Evolutionary conservation across 116 monocot genomes (phyloP), one percentile per base, ranked within the genome.

Genomic region (Phalaenopsis hybrid): DNA sequence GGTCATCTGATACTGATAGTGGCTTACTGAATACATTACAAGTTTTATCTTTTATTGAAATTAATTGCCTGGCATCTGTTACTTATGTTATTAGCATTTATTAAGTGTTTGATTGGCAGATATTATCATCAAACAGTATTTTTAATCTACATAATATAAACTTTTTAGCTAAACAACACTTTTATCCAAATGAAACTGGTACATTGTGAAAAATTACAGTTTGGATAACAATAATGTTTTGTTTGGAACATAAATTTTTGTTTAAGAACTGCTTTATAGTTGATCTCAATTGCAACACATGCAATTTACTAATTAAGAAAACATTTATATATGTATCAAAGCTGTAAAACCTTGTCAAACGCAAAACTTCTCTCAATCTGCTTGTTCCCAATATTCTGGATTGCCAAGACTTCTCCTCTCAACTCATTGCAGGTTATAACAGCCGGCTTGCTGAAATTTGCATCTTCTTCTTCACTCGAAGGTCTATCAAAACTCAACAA

Each of bases 371-470:
- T 96, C 16, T 96, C 93, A 8, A 78, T 58, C 87, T 89, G 93
- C 81, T 79, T 93, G 83, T 69, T 88, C 41, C 74, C 33, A 20
- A 78, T 21, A 65, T 73, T 86, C 69, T 88, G 89, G 77, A 86
- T 69, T 74, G 94, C 76, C 57, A 82, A 83, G 15, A 94, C 91
- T 81, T 96, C 94, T 81, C 82, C 86, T 28, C 80, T 92, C 58
- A 85, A 85, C 81, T 96, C 94, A 74, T 94, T 90, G 88, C 94
- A 96, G 15, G 84, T 67, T 45, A 96, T 63, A 23, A 85, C 94
- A 23, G 78, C 82, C 28, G 89, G 92, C 67, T 74, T 87, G 78
- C 89, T 87, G 55, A 79, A 8, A 55, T n/a, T 86, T 78, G 83
- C 87, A 52, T 96, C 96, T 74, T 96, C 31, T 31, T 31, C 96